phyloP scores from a whole-genome alignment of 805 yeast species.

The Ogataea haglerorum region DNA sequence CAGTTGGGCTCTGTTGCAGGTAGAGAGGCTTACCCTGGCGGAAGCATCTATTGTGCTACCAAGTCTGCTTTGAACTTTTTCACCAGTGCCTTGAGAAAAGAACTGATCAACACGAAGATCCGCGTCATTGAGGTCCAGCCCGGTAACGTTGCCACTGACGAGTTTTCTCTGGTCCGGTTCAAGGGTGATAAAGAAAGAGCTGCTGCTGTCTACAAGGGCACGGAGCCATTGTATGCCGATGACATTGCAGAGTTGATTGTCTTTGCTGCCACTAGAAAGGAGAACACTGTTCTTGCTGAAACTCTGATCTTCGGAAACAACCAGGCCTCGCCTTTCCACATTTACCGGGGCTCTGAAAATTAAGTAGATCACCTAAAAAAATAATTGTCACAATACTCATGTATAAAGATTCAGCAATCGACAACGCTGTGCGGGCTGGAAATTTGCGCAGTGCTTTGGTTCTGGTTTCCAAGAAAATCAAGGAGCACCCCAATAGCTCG shows the following conservation, averaged over 20 bases:
- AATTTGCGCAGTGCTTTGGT: slow-evolving; percentile 52
- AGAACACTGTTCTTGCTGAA: slow-evolving; percentile 75
- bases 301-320: slow-evolving; percentile 77
- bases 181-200: slow-evolving; percentile 61
- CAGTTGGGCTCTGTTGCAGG: slow-evolving; percentile 79
- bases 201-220: slow-evolving; percentile 60
- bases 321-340: slow-evolving; percentile 76
- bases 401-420: slow-evolving; percentile 24
- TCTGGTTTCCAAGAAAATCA: slow-evolving; percentile 45
- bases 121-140: slow-evolving; percentile 75
- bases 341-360: slow-evolving; percentile 37
- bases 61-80: slow-evolving; percentile 72
- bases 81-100: slow-evolving; percentile 61
- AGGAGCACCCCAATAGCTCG: slow-evolving; percentile 54
- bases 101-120: slow-evolving; percentile 49
- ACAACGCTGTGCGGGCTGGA: slow-evolving; percentile 36
- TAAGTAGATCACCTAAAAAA: slow-evolving; percentile 1
- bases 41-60: slow-evolving; percentile 73
- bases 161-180: slow-evolving; percentile 62
- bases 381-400: slow-evolving; percentile 8
- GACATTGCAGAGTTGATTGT: slow-evolving; percentile 76
- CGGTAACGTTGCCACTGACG: slow-evolving; percentile 72
- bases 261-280: slow-evolving; percentile 62
- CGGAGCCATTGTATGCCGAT: slow-evolving; percentile 66
- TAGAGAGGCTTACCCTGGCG: slow-evolving; percentile 75